These are phyloP conservation scores for Penicillium expansum DNA, from an alignment of 2,329 filamentous ascomycete genomes.

Conservation along the genomic window DNA sequence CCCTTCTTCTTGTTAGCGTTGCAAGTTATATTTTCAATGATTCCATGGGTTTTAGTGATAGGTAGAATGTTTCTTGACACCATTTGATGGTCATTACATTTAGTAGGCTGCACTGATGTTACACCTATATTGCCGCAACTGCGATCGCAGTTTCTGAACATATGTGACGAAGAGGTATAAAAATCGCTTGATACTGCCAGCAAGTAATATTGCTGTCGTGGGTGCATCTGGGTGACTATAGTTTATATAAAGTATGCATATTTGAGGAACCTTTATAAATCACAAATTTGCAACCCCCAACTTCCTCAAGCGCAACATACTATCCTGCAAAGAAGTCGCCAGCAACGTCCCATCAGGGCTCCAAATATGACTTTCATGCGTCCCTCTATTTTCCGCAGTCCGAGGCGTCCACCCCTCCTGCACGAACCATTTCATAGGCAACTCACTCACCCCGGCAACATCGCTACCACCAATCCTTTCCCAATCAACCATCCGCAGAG, in stretches of 20 bases:
- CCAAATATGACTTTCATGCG: conserved; percentile 50
- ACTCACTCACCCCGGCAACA: conserved; percentile 12
- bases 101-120: neutral
- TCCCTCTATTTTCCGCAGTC: conserved; percentile 45
- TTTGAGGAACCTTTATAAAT: neutral
- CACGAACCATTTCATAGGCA: conserved; percentile 46
- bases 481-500: conserved; percentile 45
- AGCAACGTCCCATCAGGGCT: conserved; percentile 44
- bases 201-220: neutral
- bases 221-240: neutral
- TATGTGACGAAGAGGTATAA: neutral
- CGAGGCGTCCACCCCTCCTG: conserved; percentile 50
- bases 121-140: neutral
- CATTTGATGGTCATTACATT: neutral
- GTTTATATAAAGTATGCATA: neutral
- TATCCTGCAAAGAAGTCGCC: conserved; percentile 51
- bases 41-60: neutral
- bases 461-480: conserved; percentile 2
- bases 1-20: neutral
- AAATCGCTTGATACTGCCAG: neutral
- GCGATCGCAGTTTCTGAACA: neutral
- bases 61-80: neutral
- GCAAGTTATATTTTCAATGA: neutral
- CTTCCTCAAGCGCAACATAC: conserved; percentile 41
- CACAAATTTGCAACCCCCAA: conserved; percentile 23